phyloP scores from a whole-genome alignment of 805 yeast species.

The Wickerhamiella vanderwaltii region DNA sequence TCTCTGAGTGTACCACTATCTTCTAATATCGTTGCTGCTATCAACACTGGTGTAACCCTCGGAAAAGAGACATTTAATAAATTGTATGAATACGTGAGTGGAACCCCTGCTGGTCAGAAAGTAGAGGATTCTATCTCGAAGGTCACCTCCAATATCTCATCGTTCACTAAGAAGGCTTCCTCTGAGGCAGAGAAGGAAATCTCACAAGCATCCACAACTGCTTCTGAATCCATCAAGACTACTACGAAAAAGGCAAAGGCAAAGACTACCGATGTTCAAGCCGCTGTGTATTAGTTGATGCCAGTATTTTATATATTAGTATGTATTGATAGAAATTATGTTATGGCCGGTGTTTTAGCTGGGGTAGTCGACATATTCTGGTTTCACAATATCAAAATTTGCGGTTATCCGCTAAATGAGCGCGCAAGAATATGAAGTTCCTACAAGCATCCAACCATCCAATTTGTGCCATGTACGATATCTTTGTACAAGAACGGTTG shows the following conservation, averaged over 20 bases:
- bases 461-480: too few species aligned
- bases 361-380: too few species aligned
- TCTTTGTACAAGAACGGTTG: too few species aligned
- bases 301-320: not conserved
- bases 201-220: not conserved
- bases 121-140: not conserved
- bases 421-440: too few species aligned
- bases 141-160: not conserved
- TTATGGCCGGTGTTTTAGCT: too few species aligned
- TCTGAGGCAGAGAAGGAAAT: not conserved
- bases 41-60: constrained; percentile 8
- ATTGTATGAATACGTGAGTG: not conserved
- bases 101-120: constrained; percentile 4
- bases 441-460: too few species aligned
- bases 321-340: too few species aligned
- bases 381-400: too few species aligned
- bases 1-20: not conserved
- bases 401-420: too few species aligned
- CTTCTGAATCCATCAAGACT: not conserved
- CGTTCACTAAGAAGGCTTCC: not conserved
- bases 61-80: constrained; percentile 7
- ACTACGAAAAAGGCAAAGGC: constrained; percentile 3
- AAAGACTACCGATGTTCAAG: constrained; percentile 6
- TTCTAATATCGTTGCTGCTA: constrained; percentile 1
- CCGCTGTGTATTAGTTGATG: constrained; percentile 5